Conservation (phyloP, 2,329 filamentous ascomycete genomes). For the Beauveria brongniartii region DNA sequence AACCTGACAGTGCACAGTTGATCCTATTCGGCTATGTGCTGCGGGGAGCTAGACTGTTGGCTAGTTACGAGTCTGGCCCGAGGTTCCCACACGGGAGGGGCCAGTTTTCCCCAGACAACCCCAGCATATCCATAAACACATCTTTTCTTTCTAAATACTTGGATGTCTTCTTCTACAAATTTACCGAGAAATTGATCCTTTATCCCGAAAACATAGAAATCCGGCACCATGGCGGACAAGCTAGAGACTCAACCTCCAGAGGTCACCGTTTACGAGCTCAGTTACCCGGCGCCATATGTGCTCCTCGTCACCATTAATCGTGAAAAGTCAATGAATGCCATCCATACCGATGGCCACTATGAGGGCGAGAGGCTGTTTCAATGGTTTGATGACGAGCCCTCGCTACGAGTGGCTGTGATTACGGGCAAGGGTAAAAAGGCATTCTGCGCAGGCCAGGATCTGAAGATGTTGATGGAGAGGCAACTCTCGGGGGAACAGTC, state of each 20-base stretch:
- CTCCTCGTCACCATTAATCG: slow-evolving; percentile 46
- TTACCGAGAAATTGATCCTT: not conserved
- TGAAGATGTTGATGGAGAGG: slow-evolving; percentile 41
- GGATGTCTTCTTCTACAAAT: no score
- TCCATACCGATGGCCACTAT: slow-evolving; percentile 34
- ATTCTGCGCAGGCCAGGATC: slow-evolving; percentile 47
- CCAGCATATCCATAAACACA: not conserved
- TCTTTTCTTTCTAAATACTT: not conserved
- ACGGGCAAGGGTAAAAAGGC: slow-evolving; percentile 44
- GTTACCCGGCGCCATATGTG: slow-evolving; percentile 37
- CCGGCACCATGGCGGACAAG: slow-evolving; percentile 9
- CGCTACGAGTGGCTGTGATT: slow-evolving; percentile 37
- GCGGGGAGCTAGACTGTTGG: not conserved
- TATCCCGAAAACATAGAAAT: not conserved
- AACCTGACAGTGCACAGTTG: not conserved
- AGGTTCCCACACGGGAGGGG: not conserved
- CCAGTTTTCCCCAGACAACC: not conserved
- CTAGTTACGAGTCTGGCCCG: not conserved
- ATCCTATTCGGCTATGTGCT: slow-evolving; percentile 2
- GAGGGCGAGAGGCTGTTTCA: slow-evolving; percentile 41
- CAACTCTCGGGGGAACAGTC: slow-evolving; percentile 12
- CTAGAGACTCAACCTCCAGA: slow-evolving; percentile 14
- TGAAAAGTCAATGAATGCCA: slow-evolving; percentile 38
- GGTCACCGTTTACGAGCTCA: slow-evolving; percentile 22
- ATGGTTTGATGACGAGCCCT: slow-evolving; percentile 45